A percentile compares a stretch with the other conserved stretches of the same genome.
phyloP scores from a whole-genome alignment of 352 stramenopile genomes.

The Globisporangium iwayamae region DNA sequence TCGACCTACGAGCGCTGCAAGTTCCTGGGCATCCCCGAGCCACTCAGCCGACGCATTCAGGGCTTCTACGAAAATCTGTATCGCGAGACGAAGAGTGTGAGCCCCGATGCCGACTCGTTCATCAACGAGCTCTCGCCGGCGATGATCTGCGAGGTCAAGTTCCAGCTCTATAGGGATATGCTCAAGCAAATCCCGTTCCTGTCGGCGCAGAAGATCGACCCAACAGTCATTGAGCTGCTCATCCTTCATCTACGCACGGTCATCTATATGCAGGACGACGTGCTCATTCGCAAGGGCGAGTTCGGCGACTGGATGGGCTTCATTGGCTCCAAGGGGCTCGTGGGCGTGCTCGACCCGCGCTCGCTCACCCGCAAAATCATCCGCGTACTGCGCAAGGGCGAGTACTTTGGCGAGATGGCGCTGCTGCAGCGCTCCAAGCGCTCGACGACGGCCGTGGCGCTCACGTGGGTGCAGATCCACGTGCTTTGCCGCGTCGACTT shows the following conservation, averaged over 20 bases:
- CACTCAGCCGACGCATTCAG: constrained; percentile 46
- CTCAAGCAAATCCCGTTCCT: constrained; percentile 79
- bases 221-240: constrained; percentile 73
- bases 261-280: constrained; percentile 82
- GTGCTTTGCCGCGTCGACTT: constrained; percentile 57
- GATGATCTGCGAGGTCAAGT: constrained; percentile 74
- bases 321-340: constrained; percentile 65
- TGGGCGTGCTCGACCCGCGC: constrained; percentile 62
- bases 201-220: constrained; percentile 55
- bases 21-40: constrained; percentile 58
- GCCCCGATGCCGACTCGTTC: constrained; percentile 58
- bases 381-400: constrained; percentile 57
- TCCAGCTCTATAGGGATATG: constrained; percentile 76
- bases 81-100: constrained; percentile 64
- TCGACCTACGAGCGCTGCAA: constrained; percentile 57
- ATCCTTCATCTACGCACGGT: constrained; percentile 67
- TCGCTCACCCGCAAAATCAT: constrained; percentile 46
- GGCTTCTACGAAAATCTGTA: constrained; percentile 72
- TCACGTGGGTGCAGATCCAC: constrained; percentile 77
- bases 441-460: constrained; percentile 57
- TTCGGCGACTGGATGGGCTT: constrained; percentile 83
- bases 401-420: constrained; percentile 80
- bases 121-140: constrained; percentile 72
- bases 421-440: constrained; percentile 60
- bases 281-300: constrained; percentile 78